phyloP scores from a whole-genome alignment of 2,329 filamentous ascomycete species.

The Ceratocystiopsis minuta region DNA sequence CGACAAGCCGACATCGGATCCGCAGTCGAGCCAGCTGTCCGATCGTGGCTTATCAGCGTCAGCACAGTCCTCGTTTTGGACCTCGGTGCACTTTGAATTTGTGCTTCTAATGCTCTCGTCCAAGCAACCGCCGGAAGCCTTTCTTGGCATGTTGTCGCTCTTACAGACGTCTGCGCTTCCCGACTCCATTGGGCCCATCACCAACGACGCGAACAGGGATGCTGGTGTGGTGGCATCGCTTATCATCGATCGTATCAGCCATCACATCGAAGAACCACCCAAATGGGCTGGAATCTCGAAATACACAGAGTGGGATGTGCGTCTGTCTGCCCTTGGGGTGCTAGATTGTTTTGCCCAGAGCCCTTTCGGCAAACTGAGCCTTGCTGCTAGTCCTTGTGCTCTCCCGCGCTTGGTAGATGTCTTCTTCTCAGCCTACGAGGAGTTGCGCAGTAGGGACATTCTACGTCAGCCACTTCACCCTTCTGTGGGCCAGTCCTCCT shows the following conservation, averaged over 20 bases:
- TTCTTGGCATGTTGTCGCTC: constrained; percentile 45
- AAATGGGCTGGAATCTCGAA: constrained; percentile 18
- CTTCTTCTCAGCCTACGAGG: constrained; percentile 6
- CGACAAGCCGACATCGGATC: constrained; percentile 9
- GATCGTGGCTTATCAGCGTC: constrained; percentile 1
- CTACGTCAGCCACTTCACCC: constrained; percentile 4
- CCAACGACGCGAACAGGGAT: constrained; percentile 21
- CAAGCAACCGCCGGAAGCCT: constrained; percentile 45
- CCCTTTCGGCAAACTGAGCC: constrained; percentile 42
- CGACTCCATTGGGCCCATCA: constrained; percentile 48
- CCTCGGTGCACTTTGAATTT: constrained; percentile 45
- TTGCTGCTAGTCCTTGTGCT: constrained; percentile 49
- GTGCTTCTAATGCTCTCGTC: constrained; percentile 49
- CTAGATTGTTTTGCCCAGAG: constrained; percentile 43
- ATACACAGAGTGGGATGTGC: constrained; percentile 23
- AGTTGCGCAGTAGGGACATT: constrained; percentile 5
- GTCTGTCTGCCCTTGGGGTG: constrained; percentile 31
- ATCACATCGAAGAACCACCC: constrained; percentile 40
- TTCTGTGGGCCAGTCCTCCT: not conserved
- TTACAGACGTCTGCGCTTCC: constrained; percentile 47
- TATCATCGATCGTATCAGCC: constrained; percentile 45
- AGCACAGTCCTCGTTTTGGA: constrained; percentile 39
- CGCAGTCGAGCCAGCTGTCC: constrained; percentile 8
- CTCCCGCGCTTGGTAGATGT: constrained; percentile 50
- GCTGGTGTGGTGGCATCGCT: constrained; percentile 24